Percentiles rank a stretch among this genome's conserved stretches.
Evolutionary conservation across 225 moss, liverwort and hornwort genomes (phyloP).

Genomic region (Anthoceros angustus): DNA sequence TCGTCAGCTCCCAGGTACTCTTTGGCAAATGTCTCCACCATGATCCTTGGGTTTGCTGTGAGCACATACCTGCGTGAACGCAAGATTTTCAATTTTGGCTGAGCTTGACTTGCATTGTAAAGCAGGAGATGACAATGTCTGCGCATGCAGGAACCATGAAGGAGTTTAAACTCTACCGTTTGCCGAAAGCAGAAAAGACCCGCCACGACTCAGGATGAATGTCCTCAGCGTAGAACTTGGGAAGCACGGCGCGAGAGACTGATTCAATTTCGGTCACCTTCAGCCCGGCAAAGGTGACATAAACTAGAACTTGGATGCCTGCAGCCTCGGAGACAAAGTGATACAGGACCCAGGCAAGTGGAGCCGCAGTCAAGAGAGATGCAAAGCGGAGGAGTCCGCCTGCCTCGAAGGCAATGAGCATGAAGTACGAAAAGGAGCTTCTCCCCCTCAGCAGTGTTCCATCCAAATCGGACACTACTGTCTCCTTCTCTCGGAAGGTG

Average conservation of each 20-base stretch:
- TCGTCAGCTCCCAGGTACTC: conserved; percentile 35
- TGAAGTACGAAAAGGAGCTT: conserved; percentile 18
- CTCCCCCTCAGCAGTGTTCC: conserved; percentile 16
- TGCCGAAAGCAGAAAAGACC: conserved; percentile 31
- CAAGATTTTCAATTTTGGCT: no score
- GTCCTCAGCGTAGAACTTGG: conserved; percentile 34
- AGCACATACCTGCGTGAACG: conserved; percentile 20
- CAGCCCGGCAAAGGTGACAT: conserved; percentile 14
- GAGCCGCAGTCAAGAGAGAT: conserved; percentile 8
- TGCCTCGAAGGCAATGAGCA: conserved; percentile 21
- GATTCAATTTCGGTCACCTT: conserved; percentile 21
- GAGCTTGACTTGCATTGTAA: no score
- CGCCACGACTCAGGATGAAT: conserved; percentile 36
- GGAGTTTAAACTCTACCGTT: not conserved
- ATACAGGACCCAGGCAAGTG: conserved; percentile 14
- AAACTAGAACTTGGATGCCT: conserved; percentile 15
- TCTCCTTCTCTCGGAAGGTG: conserved; percentile 11
- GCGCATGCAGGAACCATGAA: no score
- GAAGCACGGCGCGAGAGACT: conserved; percentile 32
- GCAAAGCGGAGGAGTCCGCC: conserved; percentile 13
- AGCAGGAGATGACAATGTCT: no score
- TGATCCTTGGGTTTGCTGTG: conserved; percentile 36
- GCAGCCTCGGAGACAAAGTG: conserved; percentile 18
- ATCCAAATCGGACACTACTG: conserved; percentile 14
- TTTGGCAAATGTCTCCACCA: conserved; percentile 35